Evolutionary conservation across 306 rosid genomes (phyloP).

Genomic region (Quercus parvula): DNA sequence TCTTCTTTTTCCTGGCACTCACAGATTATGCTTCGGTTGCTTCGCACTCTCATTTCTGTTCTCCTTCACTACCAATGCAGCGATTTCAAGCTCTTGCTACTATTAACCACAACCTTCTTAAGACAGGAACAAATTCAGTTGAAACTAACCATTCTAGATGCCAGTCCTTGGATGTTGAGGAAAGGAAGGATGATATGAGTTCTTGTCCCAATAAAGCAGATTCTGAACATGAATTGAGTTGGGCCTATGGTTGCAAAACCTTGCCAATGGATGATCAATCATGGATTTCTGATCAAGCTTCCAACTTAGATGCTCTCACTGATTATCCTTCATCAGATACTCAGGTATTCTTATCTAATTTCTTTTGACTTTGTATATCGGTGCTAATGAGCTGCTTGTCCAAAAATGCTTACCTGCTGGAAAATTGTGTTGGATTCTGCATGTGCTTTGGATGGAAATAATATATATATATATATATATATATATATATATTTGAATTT

Average conservation of each 20-base stretch:
- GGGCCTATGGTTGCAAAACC: constrained; percentile 52
- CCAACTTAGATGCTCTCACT: constrained; percentile 32
- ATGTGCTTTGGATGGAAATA: not conserved
- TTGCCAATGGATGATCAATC: constrained; percentile 42
- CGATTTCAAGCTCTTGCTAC: constrained; percentile 77
- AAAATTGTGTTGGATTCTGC: not conserved
- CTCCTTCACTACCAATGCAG: constrained; percentile 67
- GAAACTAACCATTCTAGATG: constrained; percentile 43
- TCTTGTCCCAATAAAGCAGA: constrained; percentile 46
- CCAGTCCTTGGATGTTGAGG: constrained; percentile 55
- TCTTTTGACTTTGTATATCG: constrained; percentile 20
- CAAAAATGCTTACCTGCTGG: not conserved
- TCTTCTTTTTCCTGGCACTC: constrained; percentile 6
- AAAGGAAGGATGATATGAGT: constrained; percentile 27
- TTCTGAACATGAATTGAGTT: constrained; percentile 33
- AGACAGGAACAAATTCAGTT: constrained; percentile 28
- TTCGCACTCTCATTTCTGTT: constrained; percentile 42
- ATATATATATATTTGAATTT: not conserved
- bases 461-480: too few relatives aligned
- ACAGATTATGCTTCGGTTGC: constrained; percentile 56
- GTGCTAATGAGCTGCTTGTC: not conserved
- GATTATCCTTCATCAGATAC: constrained; percentile 42
- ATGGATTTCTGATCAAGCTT: constrained; percentile 45
- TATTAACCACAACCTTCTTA: constrained; percentile 54
- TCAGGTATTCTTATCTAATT: constrained; percentile 47